These are phyloP conservation scores for Talaromyces sp. DNA, from an alignment of 2,329 filamentous ascomycete genomes.

Conservation along the genomic window DNA sequence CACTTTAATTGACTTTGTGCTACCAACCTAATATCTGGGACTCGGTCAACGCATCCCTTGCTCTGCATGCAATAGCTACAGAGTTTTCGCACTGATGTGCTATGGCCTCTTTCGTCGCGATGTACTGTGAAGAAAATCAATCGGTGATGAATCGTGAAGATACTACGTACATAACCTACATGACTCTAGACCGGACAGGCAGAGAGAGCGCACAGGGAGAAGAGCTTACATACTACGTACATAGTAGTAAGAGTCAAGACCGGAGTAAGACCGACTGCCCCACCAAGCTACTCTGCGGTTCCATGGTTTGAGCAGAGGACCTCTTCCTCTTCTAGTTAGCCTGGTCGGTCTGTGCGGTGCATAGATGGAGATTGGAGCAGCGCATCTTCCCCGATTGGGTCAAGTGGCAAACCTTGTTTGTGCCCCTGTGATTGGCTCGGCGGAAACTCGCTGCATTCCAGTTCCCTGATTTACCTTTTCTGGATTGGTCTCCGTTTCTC, in stretches of 20 bases:
- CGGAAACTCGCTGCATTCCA: neutral
- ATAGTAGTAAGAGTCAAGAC: too few species aligned
- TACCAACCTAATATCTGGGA: neutral
- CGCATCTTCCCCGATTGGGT: neutral
- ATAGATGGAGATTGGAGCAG: neutral
- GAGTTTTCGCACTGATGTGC: constrained; percentile 2
- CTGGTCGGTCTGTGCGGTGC: neutral
- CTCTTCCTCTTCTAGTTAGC: neutral
- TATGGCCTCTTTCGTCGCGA: neutral
- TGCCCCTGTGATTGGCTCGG: neutral
- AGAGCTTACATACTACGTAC: too few species aligned
- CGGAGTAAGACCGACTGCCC: neutral
- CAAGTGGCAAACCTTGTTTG: constrained; percentile 2
- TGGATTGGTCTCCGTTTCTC: constrained; percentile 1
- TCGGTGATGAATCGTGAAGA: neutral
- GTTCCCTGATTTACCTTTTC: neutral
- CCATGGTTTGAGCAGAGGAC: neutral
- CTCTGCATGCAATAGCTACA: neutral
- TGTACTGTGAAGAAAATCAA: neutral
- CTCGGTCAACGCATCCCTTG: neutral
- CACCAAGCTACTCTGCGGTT: neutral
- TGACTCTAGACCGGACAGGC: neutral
- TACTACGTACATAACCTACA: neutral
- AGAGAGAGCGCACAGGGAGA: neutral
- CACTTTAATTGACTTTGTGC: neutral